Conservation (phyloP, 2,329 filamentous ascomycete species). For the Aspergillus quadricinctus region DNA sequence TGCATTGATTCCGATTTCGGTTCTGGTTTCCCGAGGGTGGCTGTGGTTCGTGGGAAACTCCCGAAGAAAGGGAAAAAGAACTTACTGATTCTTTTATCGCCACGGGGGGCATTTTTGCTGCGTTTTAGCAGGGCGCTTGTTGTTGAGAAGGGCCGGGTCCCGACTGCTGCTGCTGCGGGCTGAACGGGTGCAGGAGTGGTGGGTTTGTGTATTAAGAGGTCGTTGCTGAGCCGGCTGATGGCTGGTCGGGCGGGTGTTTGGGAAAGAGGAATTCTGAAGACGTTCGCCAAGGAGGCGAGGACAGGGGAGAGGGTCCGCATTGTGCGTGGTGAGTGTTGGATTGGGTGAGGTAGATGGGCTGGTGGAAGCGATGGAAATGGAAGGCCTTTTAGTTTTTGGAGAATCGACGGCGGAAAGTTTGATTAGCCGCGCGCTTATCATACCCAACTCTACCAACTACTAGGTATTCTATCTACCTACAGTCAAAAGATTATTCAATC, state of each 20-base stretch:
- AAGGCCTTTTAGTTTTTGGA: not conserved
- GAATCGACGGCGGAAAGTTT: slow-evolving; percentile 9
- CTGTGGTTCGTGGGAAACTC: not conserved
- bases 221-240: slow-evolving; percentile 8
- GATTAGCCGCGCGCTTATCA: slow-evolving; percentile 12
- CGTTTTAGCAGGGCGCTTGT: slow-evolving; percentile 38
- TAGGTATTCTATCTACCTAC: not conserved
- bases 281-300: slow-evolving; percentile 43
- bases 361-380: slow-evolving; percentile 6
- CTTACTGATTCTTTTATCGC: slow-evolving; percentile 45
- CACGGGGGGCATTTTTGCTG: slow-evolving; percentile 25
- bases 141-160: slow-evolving; percentile 34
- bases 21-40: not conserved
- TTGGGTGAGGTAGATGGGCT: slow-evolving; percentile 14
- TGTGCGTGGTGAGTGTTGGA: slow-evolving; percentile 16
- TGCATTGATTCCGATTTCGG: slow-evolving; percentile 12
- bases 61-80: slow-evolving; percentile 5
- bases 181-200: slow-evolving; percentile 19
- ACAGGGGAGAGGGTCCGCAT: slow-evolving; percentile 37
- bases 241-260: slow-evolving; percentile 25
- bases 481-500: not conserved
- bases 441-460: not conserved
- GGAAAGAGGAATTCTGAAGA: slow-evolving; percentile 41
- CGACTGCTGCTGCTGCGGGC: slow-evolving; percentile 6
- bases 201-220: slow-evolving; percentile 14